Base-by-base conservation (phyloP, 2,329 filamentous ascomycete genomes). In the Fusarium cicatricum region DNA sequence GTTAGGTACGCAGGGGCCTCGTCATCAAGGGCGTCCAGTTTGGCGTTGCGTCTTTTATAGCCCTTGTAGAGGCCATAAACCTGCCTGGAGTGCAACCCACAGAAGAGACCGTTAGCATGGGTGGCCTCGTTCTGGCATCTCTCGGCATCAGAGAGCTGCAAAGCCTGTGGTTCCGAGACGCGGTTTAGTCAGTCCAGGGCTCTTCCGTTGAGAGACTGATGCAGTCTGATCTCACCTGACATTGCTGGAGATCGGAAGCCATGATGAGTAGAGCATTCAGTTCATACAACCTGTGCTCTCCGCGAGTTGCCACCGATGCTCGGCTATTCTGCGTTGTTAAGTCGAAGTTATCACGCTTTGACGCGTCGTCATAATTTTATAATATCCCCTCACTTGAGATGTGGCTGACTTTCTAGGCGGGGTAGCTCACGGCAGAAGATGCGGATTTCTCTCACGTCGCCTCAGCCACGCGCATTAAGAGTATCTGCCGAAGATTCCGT, bases 81-180 rank as follows among this genome's bases (percentile, higher is more conserved):
- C 23, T 70, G 68, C 15, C 54, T 65, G 0, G 66, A 51, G 23
- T 70, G 68, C 14, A 65, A 58, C n/a, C 41, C 23, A 17, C 68
- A 70, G n/a, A 70, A 70, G 36, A 70, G 52, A 11, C 51, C 45
- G 23, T 65, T 61, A 7, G 64, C 60, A 11, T 66, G 52, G 10
- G 68, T 68, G 16, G 65, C 65, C 19, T 66, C 55, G 84, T 90
- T 5, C 73, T 88, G 42, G 83, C 80, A 49, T 89, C 93, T 61
- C 86, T 96, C 45, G 1, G 40, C 48, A 29, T 67, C 58, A 16
- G 57, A 51, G 8, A 66, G 41, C 5, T 50, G 33, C 8, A 69
- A 26, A 23, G 66, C 66, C 62, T 66, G 12, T 34, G 11, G 21
- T 21, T 21, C 21, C 21, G 21, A 21, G 21, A 21, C 21, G 21